A percentile compares a stretch with the other conserved stretches of the same genome.
Conservation (phyloP, 257 asterid genomes). For the Nemophila menziesii region DNA sequence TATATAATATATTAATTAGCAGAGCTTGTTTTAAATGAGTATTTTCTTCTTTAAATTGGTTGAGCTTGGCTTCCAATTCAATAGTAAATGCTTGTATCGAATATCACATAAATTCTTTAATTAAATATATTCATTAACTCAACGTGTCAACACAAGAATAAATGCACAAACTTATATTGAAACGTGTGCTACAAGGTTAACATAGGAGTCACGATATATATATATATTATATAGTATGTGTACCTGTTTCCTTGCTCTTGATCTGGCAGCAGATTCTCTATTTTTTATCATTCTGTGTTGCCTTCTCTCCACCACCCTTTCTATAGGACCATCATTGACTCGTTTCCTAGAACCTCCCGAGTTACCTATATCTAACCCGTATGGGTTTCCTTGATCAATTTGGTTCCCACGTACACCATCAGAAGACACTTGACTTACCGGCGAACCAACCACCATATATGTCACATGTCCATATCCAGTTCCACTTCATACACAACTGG, state of each 20-base stretch:
- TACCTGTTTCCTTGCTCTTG: constrained; percentile 60
- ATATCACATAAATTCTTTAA: too few species aligned
- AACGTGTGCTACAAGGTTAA: too few species aligned
- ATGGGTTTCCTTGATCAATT: constrained; percentile 27
- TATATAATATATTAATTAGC: neutral
- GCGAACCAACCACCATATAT: constrained; percentile 37
- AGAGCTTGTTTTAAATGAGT: constrained; percentile 31
- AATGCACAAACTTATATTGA: too few species aligned
- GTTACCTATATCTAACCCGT: constrained; percentile 27
- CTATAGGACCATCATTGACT: constrained; percentile 41
- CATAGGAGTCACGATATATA: too few species aligned
- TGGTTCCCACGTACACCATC: constrained; percentile 37
- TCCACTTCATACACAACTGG: constrained; percentile 22
- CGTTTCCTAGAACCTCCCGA: constrained; percentile 38
- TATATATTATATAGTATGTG: neutral
- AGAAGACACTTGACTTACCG: constrained; percentile 42
- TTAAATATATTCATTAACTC: too few species aligned
- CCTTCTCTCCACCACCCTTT: constrained; percentile 62
- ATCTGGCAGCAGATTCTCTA: constrained; percentile 64
- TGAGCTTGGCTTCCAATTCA: constrained; percentile 63
- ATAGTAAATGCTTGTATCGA: constrained; percentile 43
- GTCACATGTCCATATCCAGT: constrained; percentile 34
- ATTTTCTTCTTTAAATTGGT: constrained; percentile 65
- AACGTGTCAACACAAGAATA: too few species aligned
- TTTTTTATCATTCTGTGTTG: constrained; percentile 73